Evolutionary conservation across 345 rosid genomes (phyloP), one percentile per base, ranked within the genome.

Genomic region (Eucalyptus shirleyi): DNA sequence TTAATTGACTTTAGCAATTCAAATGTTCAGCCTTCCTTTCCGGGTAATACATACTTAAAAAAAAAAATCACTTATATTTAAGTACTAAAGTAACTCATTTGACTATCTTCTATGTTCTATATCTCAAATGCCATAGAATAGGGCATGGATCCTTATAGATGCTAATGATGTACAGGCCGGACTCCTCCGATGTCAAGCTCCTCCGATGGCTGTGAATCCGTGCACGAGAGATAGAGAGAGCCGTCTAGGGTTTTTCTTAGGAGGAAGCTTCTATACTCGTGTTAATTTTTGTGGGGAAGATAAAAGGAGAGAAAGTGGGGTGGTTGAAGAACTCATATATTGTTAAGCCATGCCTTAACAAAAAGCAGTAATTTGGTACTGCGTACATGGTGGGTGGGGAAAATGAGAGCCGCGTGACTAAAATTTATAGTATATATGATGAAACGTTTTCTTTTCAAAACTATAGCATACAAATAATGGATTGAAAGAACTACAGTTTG

Each of bases 371-470:
- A 4, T 67, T 8, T 67, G 40, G 80, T 16, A n/a, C n/a, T n/a
- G n/a, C n/a, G n/a, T n/a, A n/a, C 1, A 17, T 7, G 12, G 11
- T 67, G 77, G 77, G 40, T 32, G 21, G 8, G 77, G 77, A n/a
- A 65, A 65, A 2, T 15, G 72, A 14, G 9, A 15, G 19, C 0
- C 28, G 1, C 13, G 2, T 2, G 12, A 55, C 14, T 60, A 12
- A 60, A 12, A 60, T 60, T 26, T 30, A 6, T 12, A 30, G 32
- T 6, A 1, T 1, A 1, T 60, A 1, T 3, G 4, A 13, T 28
- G 32, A 60, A 60, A 28, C 0, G 3, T 23, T 56, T 56, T 56
- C 14, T n/a, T n/a, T 15, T 14, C 18, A 30, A 65, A 65, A 14
- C 17, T 14, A 14, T 65, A 15, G 5, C 11, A n/a, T 16, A 16